Conservation (phyloP, 2,329 filamentous ascomycete species). For the Trichoderma sp. region DNA sequence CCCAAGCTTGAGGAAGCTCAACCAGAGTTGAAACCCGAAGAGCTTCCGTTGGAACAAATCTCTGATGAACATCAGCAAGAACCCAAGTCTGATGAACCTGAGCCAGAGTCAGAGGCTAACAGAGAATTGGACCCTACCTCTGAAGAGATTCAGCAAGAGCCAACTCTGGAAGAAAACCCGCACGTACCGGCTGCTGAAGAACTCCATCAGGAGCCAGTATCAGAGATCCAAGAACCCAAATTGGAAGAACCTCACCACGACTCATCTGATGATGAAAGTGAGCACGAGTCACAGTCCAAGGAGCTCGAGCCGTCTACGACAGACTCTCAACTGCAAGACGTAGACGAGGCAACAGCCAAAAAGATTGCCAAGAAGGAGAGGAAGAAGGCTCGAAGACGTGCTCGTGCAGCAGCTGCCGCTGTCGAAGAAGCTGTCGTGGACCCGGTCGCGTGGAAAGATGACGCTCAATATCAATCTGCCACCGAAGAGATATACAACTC, state of each 20-base stretch:
- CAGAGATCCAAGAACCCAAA: neutral
- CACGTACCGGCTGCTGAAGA: neutral
- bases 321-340: neutral
- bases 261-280: neutral
- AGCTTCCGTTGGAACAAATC: neutral
- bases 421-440: neutral
- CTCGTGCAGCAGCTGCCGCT: conserved; percentile 23
- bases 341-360: neutral
- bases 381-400: conserved; percentile 38
- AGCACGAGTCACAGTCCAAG: neutral
- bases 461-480: neutral
- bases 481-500: neutral
- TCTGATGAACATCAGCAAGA: conserved; percentile 21
- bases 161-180: neutral
- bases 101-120: neutral
- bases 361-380: conserved; percentile 36
- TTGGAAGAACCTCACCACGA: neutral
- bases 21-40: neutral
- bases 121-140: neutral
- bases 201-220: neutral
- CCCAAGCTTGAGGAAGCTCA: conserved; percentile 19
- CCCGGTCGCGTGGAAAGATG: neutral
- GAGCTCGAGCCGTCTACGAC: neutral
- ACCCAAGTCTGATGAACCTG: neutral
- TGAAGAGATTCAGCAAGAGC: neutral